phyloP scores from a whole-genome alignment of 805 yeast species.

The Candida arabinofermentans region DNA sequence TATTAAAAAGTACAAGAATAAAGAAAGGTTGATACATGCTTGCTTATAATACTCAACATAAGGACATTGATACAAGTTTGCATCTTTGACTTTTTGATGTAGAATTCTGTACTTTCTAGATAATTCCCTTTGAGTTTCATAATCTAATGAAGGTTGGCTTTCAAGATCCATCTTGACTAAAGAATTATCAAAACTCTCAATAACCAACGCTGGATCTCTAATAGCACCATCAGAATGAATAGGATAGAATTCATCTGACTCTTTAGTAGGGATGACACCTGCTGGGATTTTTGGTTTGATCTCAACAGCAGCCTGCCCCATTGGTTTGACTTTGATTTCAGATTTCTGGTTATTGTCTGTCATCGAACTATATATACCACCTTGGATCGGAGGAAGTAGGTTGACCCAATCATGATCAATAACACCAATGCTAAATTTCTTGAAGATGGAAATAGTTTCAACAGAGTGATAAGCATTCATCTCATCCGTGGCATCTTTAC shows the following conservation, averaged over 20 bases:
- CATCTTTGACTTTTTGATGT: conserved; percentile 49
- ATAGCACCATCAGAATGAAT: conserved; percentile 27
- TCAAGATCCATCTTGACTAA: conserved; percentile 53
- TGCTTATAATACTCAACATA: conserved; percentile 75
- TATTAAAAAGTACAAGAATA: conserved; percentile 47
- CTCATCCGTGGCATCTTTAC: conserved; percentile 88
- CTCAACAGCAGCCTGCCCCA: conserved; percentile 40
- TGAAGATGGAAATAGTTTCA: conserved; percentile 49
- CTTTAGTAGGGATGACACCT: conserved; percentile 37
- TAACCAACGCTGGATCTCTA: conserved; percentile 51
- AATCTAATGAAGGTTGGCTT: conserved; percentile 61
- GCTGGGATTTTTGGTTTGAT: conserved; percentile 53
- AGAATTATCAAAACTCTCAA: conserved; percentile 55
- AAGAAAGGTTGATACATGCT: conserved; percentile 49
- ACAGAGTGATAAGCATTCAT: conserved; percentile 78
- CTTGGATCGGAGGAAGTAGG: conserved; percentile 85
- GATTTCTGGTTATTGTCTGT: conserved; percentile 9
- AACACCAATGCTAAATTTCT: conserved; percentile 60
- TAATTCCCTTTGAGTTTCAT: conserved; percentile 56
- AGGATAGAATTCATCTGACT: conserved; percentile 36
- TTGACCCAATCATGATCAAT: conserved; percentile 67
- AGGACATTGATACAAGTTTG: conserved; percentile 67
- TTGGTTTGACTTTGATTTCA: conserved; percentile 11
- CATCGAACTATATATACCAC: conserved; percentile 47
- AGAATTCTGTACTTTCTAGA: conserved; percentile 56